These are phyloP conservation scores for Phallus indusiatus DNA, from an alignment of 768 basidiomycete genomes.

Conservation along the genomic window DNA sequence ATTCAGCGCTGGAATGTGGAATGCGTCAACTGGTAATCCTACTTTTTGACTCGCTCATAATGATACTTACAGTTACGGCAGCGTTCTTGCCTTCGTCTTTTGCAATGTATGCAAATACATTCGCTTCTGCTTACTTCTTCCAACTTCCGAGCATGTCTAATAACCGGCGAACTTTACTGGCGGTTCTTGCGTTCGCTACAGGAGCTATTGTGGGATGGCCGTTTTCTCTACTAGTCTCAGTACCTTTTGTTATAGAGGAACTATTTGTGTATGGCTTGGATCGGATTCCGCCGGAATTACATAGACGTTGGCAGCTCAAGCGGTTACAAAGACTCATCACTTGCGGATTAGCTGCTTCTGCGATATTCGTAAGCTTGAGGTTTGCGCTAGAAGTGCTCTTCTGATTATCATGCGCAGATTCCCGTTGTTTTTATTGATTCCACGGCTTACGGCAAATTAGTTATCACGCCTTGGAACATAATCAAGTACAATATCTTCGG, in stretches of 20 bases:
- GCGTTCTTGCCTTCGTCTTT: conserved; percentile 95
- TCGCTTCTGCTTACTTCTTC: conserved; percentile 67
- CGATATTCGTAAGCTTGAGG: conserved; percentile 49
- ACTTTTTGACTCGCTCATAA: not conserved
- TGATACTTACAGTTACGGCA: conserved; percentile 23
- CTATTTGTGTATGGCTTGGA: conserved; percentile 72
- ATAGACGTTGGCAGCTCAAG: conserved; percentile 43
- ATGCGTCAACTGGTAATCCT: conserved; percentile 61
- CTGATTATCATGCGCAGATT: conserved; percentile 41
- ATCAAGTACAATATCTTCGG: conserved; percentile 89
- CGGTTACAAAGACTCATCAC: conserved; percentile 51
- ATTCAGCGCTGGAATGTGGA: conserved; percentile 93
- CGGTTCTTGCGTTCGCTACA: conserved; percentile 63
- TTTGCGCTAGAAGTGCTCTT: not conserved
- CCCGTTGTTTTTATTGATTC: conserved; percentile 81
- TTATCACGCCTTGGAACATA: conserved; percentile 88
- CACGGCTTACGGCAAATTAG: conserved; percentile 70
- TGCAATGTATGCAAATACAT: conserved; percentile 78
- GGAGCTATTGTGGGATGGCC: conserved; percentile 96
- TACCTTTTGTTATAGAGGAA: conserved; percentile 90
- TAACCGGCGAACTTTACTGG: conserved; percentile 46
- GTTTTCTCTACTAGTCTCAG: conserved; percentile 76
- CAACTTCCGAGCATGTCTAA: conserved; percentile 46
- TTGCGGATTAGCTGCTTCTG: conserved; percentile 43
- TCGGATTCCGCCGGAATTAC: conserved; percentile 36